These are phyloP conservation scores for Hymenoscyphus linearis DNA, from an alignment of 2,329 filamentous ascomycete species.

Conservation along the genomic window DNA sequence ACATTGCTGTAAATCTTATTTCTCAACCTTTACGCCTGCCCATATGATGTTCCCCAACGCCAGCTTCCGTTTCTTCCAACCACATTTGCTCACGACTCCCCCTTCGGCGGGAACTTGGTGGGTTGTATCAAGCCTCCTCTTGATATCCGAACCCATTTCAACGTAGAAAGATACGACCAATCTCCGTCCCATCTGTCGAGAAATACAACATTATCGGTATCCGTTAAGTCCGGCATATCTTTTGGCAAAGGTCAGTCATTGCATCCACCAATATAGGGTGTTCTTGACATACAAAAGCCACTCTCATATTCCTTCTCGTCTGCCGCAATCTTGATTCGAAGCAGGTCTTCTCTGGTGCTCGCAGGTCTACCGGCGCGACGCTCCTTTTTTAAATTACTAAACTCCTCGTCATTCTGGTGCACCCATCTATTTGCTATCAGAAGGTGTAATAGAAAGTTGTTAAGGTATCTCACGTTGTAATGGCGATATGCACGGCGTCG, in stretches of 20 bases:
- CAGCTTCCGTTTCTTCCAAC: conserved; percentile 1
- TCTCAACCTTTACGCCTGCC: conserved; percentile 14
- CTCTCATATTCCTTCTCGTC: conserved; percentile 76
- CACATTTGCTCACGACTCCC: conserved; percentile 28
- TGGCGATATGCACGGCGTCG: conserved; percentile 54
- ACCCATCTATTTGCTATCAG: conserved; percentile 47
- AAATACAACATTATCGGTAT: conserved; percentile 57
- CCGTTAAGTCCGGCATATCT: conserved; percentile 72
- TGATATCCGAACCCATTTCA: conserved; percentile 73
- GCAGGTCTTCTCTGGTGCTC: conserved; percentile 68
- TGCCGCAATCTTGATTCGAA: conserved; percentile 63
- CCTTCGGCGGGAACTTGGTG: conserved; percentile 75
- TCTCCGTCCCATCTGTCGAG: conserved; percentile 74
- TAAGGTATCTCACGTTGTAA: conserved; percentile 51
- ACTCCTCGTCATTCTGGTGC: conserved; percentile 66
- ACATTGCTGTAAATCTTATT: neutral
- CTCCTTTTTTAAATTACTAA: conserved; percentile 58
- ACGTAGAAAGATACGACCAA: conserved; percentile 71
- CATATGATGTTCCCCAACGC: conserved; percentile 10
- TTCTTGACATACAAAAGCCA: conserved; percentile 63
- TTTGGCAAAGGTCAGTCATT: neutral
- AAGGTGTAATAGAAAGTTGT: conserved; percentile 28
- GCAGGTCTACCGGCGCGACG: conserved; percentile 76
- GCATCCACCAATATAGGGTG: neutral
- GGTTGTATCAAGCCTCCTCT: conserved; percentile 58